Base-by-base conservation (phyloP, 2,329 filamentous ascomycete genomes). In the Fusarium agapanthi region DNA sequence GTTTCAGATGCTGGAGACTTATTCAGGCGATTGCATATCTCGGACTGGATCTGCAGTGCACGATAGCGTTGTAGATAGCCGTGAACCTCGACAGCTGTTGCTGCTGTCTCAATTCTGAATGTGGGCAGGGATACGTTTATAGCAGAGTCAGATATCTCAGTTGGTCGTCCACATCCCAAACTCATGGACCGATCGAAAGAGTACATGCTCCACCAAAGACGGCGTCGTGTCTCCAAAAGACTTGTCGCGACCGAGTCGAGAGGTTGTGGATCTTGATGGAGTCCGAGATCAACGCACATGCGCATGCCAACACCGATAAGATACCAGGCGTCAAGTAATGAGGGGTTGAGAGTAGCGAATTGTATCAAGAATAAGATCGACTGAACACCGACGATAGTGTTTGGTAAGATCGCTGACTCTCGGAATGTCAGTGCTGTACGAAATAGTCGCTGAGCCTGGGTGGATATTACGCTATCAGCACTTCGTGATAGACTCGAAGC, bases 121-220 rank as follows among this genome's bases (percentile, higher is more conserved):
- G 65, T 67, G 2, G 65, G 65, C 1, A 67, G 12, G 2, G 63
- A 62, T 5, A 61, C 65, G 12, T 7, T 50, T 2, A 67, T 67
- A 6, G 55, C 65, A 0, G 41, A 62, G 12, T 67, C 65, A 4
- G 65, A 67, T n/a, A 67, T 67, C 15, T 67, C 65, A 0, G 65
- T 67, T 1, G 65, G 65, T 0, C 65, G 55, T 11, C 65, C 62
- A 15, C 65, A 67, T 3, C 65, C 65, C 6, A 67, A 37, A 20
- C 65, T 67, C 63, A 67, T 67, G 3, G 65, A 67, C 3, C 65
- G 41, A 3, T 67, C 65, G 6, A 67, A 67, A 0, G 65, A 53
- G 20, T 67, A 67, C 14, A 61, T 28, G 2, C 65, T 67, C 63
- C 65, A 67, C 65, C 63, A 67, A 0, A 67, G 26, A 10, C 65